phyloP scores from a whole-genome alignment of 1,139 yeast species.

The Lodderomyces margitis region DNA sequence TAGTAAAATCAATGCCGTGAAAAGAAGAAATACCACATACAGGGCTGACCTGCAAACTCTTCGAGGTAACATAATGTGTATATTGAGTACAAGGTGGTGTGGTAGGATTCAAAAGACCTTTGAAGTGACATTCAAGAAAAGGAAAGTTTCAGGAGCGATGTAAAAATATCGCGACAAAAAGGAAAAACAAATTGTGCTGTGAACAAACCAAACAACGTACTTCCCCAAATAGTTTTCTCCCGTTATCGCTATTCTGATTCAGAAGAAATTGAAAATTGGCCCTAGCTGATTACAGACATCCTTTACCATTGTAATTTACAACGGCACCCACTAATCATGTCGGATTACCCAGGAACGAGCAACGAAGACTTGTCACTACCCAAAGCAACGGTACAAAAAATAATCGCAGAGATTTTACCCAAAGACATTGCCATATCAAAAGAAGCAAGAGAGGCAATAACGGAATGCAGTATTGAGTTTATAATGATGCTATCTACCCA shows the following conservation, averaged over 20 bases:
- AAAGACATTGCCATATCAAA: slow-evolving; percentile 83
- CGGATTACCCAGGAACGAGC: slow-evolving; percentile 36
- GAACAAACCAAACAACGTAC: background rate
- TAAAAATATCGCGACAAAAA: slow-evolving; percentile 1
- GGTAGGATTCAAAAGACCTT: too few relatives aligned
- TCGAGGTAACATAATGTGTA: slow-evolving; percentile 8
- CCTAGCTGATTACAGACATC: background rate
- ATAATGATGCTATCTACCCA: slow-evolving; percentile 93
- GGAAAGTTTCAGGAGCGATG: background rate
- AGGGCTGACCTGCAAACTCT: slow-evolving; percentile 9
- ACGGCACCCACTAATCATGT: slow-evolving; percentile 21
- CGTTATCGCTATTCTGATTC: too few relatives aligned
- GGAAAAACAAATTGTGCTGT: too few relatives aligned
- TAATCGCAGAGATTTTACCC: slow-evolving; percentile 85
- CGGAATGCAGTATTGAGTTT: slow-evolving; percentile 94
- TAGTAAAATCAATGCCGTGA: slow-evolving; percentile 21
- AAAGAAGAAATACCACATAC: slow-evolving; percentile 14
- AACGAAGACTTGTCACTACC: slow-evolving; percentile 48
- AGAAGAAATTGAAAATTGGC: too few relatives aligned
- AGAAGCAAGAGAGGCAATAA: slow-evolving; percentile 92
- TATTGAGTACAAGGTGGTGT: too few relatives aligned
- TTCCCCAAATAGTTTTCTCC: background rate
- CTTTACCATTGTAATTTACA: background rate
- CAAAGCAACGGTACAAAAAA: slow-evolving; percentile 92
- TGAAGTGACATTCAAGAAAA: too few relatives aligned